Conservation (phyloP, 2,329 filamentous ascomycete species). For the Trichoderma sp. region DNA sequence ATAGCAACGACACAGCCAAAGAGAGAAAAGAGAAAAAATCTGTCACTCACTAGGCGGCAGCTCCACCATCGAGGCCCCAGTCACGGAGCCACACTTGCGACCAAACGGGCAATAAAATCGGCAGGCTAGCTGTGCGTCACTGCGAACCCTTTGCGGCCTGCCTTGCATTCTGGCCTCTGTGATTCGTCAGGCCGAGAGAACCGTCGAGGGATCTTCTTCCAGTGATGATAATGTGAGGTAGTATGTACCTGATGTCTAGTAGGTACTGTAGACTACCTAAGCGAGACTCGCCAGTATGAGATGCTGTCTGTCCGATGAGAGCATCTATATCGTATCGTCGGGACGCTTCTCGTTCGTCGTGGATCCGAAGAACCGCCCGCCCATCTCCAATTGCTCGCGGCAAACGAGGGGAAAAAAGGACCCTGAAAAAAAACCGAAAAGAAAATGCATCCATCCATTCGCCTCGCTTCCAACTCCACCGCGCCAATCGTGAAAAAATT, state of each 20-base stretch:
- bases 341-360: too few relatives aligned
- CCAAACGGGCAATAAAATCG: slow-evolving; percentile 26
- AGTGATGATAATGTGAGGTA: too few relatives aligned
- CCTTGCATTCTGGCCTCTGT: slow-evolving; percentile 1
- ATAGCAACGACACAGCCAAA: neutral
- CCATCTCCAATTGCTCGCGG: too few relatives aligned
- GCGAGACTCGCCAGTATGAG: too few relatives aligned
- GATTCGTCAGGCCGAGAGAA: neutral
- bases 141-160: neutral
- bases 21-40: slow-evolving; percentile 18
- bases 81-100: slow-evolving; percentile 26
- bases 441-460: slow-evolving; percentile 4
- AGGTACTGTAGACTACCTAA: too few relatives aligned
- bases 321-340: too few relatives aligned
- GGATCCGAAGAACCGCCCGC: too few relatives aligned
- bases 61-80: slow-evolving; percentile 24
- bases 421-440: neutral
- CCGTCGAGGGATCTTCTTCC: too few relatives aligned
- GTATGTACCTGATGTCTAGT: too few relatives aligned
- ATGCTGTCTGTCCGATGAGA: too few relatives aligned
- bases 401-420: neutral
- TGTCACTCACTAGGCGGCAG: slow-evolving; percentile 17
- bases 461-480: slow-evolving; percentile 10
- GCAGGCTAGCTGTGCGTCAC: slow-evolving; percentile 23
- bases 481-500: neutral